These are phyloP conservation scores for Zygosaccharomyces sapae DNA, from an alignment of 1,139 yeast species.

Conservation along the genomic window DNA sequence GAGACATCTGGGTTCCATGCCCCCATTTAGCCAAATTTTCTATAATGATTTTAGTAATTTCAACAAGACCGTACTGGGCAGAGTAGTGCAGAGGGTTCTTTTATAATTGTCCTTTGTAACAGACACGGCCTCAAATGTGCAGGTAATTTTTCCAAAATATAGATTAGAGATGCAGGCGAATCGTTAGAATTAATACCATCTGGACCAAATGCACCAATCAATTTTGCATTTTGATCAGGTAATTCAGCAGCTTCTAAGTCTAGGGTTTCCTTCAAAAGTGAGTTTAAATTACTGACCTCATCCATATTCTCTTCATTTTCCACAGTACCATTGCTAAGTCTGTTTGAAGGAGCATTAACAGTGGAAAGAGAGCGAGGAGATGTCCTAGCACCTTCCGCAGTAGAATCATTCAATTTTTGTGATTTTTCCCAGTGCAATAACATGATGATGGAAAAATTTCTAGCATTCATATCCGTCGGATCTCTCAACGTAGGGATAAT, in stretches of 20 bases:
- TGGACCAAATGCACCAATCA: constrained; percentile 52
- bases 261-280: constrained; percentile 25
- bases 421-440: constrained; percentile 67
- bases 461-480: constrained; percentile 67
- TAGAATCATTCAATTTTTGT: constrained; percentile 11
- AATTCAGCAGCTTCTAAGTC: constrained; percentile 48
- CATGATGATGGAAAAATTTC: constrained; percentile 84
- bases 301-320: constrained; percentile 2
- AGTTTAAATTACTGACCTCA: constrained; percentile 11
- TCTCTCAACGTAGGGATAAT: constrained; percentile 52
- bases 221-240: constrained; percentile 43
- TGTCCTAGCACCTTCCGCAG: too few relatives aligned
- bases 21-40: constrained; percentile 50
- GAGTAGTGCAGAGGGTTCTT: constrained; percentile 86
- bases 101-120: constrained; percentile 67
- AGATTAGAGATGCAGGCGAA: constrained; percentile 50
- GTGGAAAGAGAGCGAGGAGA: not conserved
- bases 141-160: constrained; percentile 53
- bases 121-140: constrained; percentile 51
- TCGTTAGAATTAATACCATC: constrained; percentile 59
- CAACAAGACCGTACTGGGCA: constrained; percentile 77
- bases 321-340: not conserved
- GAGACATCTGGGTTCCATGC: constrained; percentile 46
- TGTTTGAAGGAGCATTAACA: not conserved
- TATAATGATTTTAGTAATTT: constrained; percentile 55